Percentiles rank a stretch among this genome's conserved stretches.
phyloP scores from a whole-genome alignment of 495 filamentous ascomycete genomes.

The Barbatosphaeria neglecta region DNA sequence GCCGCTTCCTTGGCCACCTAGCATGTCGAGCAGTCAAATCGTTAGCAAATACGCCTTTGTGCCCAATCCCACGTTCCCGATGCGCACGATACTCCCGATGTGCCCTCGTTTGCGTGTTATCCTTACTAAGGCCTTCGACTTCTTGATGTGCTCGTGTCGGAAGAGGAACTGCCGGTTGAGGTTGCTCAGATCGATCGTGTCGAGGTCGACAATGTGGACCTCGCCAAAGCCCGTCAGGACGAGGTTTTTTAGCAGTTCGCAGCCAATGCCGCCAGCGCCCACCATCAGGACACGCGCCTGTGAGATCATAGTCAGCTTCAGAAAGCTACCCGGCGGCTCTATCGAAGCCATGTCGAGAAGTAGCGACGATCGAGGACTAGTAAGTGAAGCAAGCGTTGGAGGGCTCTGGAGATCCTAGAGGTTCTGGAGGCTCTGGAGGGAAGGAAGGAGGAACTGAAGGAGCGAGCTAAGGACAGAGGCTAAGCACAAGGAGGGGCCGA shows the following conservation, averaged over 20 bases:
- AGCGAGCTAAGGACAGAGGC: too few relatives aligned
- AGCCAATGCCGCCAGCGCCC: conserved; percentile 93
- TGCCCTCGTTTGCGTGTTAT: background rate
- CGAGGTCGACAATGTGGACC: conserved; percentile 91
- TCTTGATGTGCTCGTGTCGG: conserved; percentile 94
- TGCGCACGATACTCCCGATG: background rate
- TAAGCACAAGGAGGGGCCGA: too few relatives aligned
- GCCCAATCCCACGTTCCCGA: conserved; percentile 13
- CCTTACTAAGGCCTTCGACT: conserved; percentile 84
- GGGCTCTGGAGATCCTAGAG: too few relatives aligned
- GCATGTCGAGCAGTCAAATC: too few relatives aligned
- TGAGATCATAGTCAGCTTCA: conserved; percentile 17
- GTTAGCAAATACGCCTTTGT: too few relatives aligned
- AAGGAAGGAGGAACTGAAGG: too few relatives aligned
- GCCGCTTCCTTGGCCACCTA: conserved; percentile 95
- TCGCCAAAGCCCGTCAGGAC: conserved; percentile 88
- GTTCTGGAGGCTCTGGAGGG: too few relatives aligned
- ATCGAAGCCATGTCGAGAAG: conserved; percentile 9
- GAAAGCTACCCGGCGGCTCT: too few relatives aligned
- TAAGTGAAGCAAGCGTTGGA: too few relatives aligned
- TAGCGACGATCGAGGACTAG: too few relatives aligned
- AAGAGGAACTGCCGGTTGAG: conserved; percentile 98
- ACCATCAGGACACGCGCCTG: conserved; percentile 89
- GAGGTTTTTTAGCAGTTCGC: conserved; percentile 95
- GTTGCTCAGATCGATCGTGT: conserved; percentile 97